phyloP scores from a whole-genome alignment of 2,329 filamentous ascomycete species.

The Lachnellula hyalina region DNA sequence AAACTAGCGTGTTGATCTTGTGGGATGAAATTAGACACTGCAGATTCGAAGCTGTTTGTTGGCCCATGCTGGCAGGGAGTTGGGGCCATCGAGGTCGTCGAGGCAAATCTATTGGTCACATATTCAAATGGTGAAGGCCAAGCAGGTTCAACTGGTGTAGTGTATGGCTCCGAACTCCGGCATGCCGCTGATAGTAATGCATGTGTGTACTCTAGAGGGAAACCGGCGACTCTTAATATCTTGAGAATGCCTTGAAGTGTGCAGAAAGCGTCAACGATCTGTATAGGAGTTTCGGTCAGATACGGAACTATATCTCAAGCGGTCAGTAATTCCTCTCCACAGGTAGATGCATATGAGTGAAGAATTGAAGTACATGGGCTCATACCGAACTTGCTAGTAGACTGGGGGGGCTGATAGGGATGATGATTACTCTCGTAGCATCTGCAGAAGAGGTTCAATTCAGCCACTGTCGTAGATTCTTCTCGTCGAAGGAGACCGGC shows the following conservation, averaged over 20 bases:
- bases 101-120: neutral
- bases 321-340: neutral
- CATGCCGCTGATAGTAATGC: slow-evolving; percentile 2
- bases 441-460: slow-evolving; percentile 20
- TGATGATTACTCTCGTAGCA: slow-evolving; percentile 7
- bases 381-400: neutral
- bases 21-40: neutral
- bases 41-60: neutral
- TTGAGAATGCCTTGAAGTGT: slow-evolving; percentile 2
- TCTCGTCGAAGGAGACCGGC: slow-evolving; percentile 10
- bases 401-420: neutral
- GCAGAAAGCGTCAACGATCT: neutral
- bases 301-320: neutral
- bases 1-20: neutral
- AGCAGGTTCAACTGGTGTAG: neutral
- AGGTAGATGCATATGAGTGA: neutral
- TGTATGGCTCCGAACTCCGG: neutral
- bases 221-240: slow-evolving; percentile 6
- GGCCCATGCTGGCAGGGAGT: neutral
- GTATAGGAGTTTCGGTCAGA: neutral
- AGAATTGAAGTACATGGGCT: neutral
- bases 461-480: slow-evolving; percentile 7
- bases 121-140: slow-evolving; percentile 1
- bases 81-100: neutral
- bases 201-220: neutral